Evolutionary conservation across 169 alveolate species (phyloP).

Genomic region (Amoebophrya sp.): DNA sequence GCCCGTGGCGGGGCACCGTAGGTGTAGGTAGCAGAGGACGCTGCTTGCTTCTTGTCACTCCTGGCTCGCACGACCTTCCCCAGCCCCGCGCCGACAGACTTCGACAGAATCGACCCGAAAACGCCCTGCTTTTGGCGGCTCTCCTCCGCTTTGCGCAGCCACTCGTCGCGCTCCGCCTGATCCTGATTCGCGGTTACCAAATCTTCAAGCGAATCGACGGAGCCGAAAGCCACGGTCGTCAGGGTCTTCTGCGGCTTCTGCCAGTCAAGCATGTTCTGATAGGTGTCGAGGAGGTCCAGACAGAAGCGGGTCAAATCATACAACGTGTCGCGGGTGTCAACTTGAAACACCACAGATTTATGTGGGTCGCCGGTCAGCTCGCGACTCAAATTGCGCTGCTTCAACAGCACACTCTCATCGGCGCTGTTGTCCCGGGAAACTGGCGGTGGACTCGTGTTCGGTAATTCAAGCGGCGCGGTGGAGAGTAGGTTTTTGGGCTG

Average conservation of each 20-base stretch:
- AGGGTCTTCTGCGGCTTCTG: background rate
- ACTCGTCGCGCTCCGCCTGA: background rate
- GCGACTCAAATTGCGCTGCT: too few species aligned
- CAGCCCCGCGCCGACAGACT: too few species aligned
- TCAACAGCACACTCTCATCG: too few species aligned
- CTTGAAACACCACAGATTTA: background rate
- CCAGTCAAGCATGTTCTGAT: background rate
- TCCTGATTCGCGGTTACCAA: background rate
- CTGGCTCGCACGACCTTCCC: too few species aligned
- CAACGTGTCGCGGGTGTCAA: background rate
- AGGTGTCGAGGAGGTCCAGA: background rate
- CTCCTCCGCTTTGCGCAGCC: background rate
- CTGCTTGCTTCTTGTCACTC: too few species aligned
- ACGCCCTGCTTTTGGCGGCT: background rate
- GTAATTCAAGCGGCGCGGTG: too few species aligned
- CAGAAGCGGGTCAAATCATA: background rate
- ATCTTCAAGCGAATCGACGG: background rate
- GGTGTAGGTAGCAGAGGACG: too few species aligned
- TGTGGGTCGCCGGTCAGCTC: too few species aligned
- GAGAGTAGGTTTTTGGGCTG: too few species aligned
- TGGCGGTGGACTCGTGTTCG: too few species aligned
- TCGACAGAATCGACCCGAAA: background rate
- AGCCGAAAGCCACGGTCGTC: background rate
- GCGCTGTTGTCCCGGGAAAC: too few species aligned
- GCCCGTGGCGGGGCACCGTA: too few species aligned